A percentile compares a stretch with the other conserved stretches of the same genome.
Conservation (phyloP, 257 asterid species). For the Nicotiana otophora region DNA sequence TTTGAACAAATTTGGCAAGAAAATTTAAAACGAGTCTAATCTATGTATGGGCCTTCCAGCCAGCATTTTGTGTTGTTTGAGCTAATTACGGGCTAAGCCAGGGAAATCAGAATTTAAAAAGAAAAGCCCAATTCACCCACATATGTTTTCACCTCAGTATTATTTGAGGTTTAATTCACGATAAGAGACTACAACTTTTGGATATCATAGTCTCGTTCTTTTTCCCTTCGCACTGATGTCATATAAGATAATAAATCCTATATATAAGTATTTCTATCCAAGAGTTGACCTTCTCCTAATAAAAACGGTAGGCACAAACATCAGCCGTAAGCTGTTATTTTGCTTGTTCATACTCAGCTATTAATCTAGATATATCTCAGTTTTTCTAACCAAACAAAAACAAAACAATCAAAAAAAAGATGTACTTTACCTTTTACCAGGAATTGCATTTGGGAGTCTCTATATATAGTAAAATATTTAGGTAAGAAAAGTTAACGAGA, state of each 20-base stretch:
- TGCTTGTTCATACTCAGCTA: background rate
- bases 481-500: background rate
- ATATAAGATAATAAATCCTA: background rate
- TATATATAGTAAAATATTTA: background rate
- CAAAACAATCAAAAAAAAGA: background rate
- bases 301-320: background rate
- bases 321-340: background rate
- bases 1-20: no score
- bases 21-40: no score
- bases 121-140: background rate
- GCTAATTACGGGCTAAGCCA: background rate
- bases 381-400: background rate
- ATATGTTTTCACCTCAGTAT: background rate
- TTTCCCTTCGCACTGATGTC: background rate
- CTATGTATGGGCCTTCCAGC: no score
- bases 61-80: background rate
- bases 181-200: background rate
- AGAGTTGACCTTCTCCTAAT: background rate
- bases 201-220: background rate
- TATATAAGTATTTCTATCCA: background rate
- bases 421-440: no score
- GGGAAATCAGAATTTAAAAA: background rate
- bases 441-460: background rate
- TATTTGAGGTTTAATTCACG: no score
- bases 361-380: background rate